These are phyloP conservation scores for Puccinia novopanici DNA, from an alignment of 1,284 basidiomycete genomes.

Conservation along the genomic window DNA sequence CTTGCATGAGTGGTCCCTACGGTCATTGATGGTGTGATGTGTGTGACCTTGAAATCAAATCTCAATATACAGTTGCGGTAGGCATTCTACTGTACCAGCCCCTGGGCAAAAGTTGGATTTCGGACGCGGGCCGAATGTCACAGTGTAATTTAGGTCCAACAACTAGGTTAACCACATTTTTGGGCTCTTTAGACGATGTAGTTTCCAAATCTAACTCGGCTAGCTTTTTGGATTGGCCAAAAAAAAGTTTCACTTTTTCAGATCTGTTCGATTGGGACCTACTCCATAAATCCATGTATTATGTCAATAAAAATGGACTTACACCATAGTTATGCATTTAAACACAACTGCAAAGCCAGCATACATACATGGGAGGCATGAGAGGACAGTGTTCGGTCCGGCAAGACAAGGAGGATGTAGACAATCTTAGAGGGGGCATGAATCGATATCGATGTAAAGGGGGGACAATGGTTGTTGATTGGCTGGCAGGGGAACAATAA, in stretches of 20 bases:
- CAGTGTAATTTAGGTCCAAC: not conserved
- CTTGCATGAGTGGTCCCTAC: no score
- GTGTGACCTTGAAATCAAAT: no score
- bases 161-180: not conserved
- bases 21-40: no score
- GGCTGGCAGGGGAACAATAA: no score
- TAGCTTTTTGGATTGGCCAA: not conserved
- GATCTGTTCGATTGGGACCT: not conserved
- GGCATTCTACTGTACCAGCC: constrained; percentile 13
- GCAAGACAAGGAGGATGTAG: no score
- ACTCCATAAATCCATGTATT: not conserved
- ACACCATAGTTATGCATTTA: no score
- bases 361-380: no score
- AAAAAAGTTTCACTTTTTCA: not conserved
- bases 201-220: constrained; percentile 1
- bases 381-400: no score
- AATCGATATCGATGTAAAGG: no score
- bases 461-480: no score
- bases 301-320: not conserved
- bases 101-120: not conserved
- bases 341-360: no score
- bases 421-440: no score
- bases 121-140: not conserved
- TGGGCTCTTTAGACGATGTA: not conserved
- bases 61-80: not conserved